A percentile compares a stretch with the other conserved stretches of the same genome.
Evolutionary conservation across 1,139 yeast species (phyloP).

Genomic region (Debaryomyces psychrophilus): DNA sequence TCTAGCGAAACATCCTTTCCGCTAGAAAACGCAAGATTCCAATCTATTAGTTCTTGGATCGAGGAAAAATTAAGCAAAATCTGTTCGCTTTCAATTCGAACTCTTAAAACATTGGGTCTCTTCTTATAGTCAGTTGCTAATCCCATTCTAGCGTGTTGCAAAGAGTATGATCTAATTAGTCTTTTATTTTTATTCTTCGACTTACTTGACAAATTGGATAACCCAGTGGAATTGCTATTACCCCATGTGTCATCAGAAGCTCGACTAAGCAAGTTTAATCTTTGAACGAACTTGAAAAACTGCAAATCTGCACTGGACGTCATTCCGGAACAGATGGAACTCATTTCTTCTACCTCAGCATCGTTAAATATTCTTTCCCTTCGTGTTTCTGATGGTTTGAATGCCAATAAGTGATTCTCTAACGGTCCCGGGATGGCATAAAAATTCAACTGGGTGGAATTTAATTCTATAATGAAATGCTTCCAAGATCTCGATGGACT

Average conservation of each 20-base stretch:
- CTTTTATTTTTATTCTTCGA: constrained; percentile 18
- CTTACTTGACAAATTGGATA: constrained; percentile 4
- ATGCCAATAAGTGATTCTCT: constrained; percentile 32
- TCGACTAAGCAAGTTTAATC: constrained; percentile 22
- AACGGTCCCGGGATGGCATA: constrained; percentile 46
- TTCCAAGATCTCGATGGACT: constrained; percentile 68
- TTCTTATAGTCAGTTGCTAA: constrained; percentile 71
- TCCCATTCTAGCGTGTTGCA: constrained; percentile 72
- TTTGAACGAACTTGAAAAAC: constrained; percentile 36
- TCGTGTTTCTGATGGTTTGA: constrained; percentile 17
- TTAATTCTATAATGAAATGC: constrained; percentile 62
- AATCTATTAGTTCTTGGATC: constrained; percentile 61
- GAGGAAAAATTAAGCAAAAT: constrained; percentile 57
- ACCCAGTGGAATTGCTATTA: neutral
- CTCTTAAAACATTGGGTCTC: constrained; percentile 56
- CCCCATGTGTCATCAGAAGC: constrained; percentile 16
- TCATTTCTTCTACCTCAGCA: constrained; percentile 17
- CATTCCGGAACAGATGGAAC: constrained; percentile 25
- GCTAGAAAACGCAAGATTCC: constrained; percentile 61
- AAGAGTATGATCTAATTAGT: constrained; percentile 59
- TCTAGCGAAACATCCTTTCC: constrained; percentile 72
- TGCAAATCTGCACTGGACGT: constrained; percentile 44
- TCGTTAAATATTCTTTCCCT: constrained; percentile 20
- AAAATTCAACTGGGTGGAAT: constrained; percentile 74
- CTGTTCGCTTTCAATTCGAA: constrained; percentile 72